Evolutionary conservation across 495 filamentous ascomycete genomes (phyloP).

Genomic region (Jackrogersella minutella): DNA sequence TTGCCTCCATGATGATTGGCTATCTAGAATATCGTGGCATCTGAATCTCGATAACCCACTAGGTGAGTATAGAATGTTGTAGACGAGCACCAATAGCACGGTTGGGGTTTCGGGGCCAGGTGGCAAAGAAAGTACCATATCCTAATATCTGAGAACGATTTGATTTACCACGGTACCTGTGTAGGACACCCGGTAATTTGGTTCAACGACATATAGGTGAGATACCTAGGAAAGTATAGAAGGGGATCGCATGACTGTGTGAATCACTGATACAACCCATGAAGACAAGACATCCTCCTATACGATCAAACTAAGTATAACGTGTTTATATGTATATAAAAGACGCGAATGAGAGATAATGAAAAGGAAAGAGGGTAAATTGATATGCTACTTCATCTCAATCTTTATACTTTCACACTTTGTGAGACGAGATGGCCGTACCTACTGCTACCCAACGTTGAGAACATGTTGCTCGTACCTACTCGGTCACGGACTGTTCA

Average conservation of each 20-base stretch:
- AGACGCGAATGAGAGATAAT: background rate
- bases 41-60: background rate
- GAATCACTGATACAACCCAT: slow-evolving; percentile 19
- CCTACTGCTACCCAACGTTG: slow-evolving; percentile 11
- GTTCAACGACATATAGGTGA: slow-evolving; percentile 13
- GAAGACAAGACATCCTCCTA: slow-evolving; percentile 13
- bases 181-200: background rate
- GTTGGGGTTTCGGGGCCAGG: slow-evolving; percentile 7
- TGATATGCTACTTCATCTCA: slow-evolving; percentile 11
- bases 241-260: slow-evolving; percentile 9
- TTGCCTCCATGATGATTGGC: slow-evolving; percentile 48
- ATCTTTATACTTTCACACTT: background rate
- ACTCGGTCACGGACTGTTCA: slow-evolving; percentile 1
- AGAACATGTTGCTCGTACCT: slow-evolving; percentile 5
- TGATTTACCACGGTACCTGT: slow-evolving; percentile 1
- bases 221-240: no score
- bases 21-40: slow-evolving; percentile 8
- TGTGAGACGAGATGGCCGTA: slow-evolving; percentile 9
- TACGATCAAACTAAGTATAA: slow-evolving; percentile 9
- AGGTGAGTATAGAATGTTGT: background rate
- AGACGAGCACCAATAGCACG: background rate
- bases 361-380: background rate
- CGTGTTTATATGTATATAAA: slow-evolving; percentile 6
- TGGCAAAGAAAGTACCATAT: slow-evolving; percentile 14
- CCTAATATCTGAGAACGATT: background rate